Evolutionary conservation across 192 early-diverging fungal species (phyloP), one percentile per base, ranked within the genome.

Genomic region (Dissophora globulifera): DNA sequence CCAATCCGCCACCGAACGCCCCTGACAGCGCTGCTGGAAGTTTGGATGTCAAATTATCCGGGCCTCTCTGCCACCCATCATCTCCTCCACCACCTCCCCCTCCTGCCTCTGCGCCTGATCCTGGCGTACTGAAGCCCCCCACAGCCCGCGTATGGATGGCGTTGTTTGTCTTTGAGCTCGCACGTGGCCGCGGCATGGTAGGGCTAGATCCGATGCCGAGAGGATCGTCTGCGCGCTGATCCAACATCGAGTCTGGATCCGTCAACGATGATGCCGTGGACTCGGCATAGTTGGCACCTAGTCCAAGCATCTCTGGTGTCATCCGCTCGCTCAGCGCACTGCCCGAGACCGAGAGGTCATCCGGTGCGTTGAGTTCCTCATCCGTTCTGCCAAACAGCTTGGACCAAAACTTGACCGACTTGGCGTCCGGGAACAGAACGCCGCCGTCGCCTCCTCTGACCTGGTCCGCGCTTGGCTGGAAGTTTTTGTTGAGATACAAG

Each of bases 381-480:
- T 86, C 82, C 3, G 76, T 79, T 41, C 84, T 80, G 35, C 76
- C 79, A 81, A 90, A 92, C n/a, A 93, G 58, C 25, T 79, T 69
- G 25, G 89, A 72, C 93, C 93, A 95, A 58, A 94, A 95, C 63
- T 84, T 86, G 33, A 92, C 62, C 17, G 87, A 83, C 29, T 76
- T 81, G 3, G 84, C 62, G 27, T 86, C 86, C 25, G 93, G 92
- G 20, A 88, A 88, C 19, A 95, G 65, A 2, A 95, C 87, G 25
- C 86, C 83, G 3, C 83, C 83, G 41, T 82, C 83, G 41, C 76
- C 83, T 23, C 70, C 71, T 11, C 78, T 50, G 26, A 76, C 82
- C 43, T 69, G 27, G 45, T 87, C 79, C 42, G 84, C 81, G 30
- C 58, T 59, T 16, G 83, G 55, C 26, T 88, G 72, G 69, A 92